Evolutionary conservation across 306 rosid genomes (phyloP), one percentile per base, ranked within the genome.

Genomic region (Casuarina equisetifolia): DNA sequence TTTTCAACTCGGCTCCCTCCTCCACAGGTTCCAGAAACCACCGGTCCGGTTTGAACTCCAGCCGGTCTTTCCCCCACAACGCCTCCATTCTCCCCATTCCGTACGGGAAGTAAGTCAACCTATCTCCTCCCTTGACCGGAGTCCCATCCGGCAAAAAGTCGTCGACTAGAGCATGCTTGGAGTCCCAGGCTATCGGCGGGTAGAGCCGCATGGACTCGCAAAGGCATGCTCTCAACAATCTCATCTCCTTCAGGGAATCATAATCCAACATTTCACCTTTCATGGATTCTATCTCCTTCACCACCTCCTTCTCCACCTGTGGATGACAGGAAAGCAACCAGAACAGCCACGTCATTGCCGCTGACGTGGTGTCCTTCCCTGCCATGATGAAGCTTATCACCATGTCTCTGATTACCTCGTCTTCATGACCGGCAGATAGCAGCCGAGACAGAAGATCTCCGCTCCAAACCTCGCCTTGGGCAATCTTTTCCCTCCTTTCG

Each of bases 101-200:
- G 15, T 92, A 95, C 0, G 98, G 95, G 73, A 92, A 90, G 82
- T 92, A 95, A 0, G 97, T 95, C 69, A 95, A 93, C 48, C 93
- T 87, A 69, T 92, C 96, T 43, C 98, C 97, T n/a, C 86, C 86
- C 20, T 51, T 74, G 3, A 95, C 87, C 1, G 0, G 53, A 5
- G 97, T 95, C 0, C 93, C 91, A 19, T 95, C 97, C 0, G 98
- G 98, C 77, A 95, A 51, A 20, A 83, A 0, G 75, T 95, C 98
- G 13, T 87, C 79, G 7, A 20, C 75, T 10, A 74, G 40, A 70
- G 98, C 98, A 73, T 95, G 95, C 67, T 95, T 95, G 0, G 98
- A 92, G 82, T 95, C 98, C 98, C 96, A 92, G 0, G 95, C 89
- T 15, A 95, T 93, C 0, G 98, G 98, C 2, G 98, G 98, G 32